Base-by-base conservation (phyloP, 1,284 basidiomycete species). In the Hemileia vastatrix region DNA sequence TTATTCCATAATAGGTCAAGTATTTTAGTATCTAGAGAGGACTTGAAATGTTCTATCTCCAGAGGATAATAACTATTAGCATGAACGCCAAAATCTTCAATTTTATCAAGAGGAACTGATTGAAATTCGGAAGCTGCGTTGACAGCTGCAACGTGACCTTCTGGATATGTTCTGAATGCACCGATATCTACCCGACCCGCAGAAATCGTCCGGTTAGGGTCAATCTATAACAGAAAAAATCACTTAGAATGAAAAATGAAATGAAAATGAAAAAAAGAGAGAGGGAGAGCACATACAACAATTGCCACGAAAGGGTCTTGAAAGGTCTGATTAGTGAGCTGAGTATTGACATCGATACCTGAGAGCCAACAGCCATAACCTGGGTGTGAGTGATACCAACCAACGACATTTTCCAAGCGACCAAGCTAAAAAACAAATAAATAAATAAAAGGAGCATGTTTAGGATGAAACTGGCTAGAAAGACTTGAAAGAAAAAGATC, bases 321-420 rank as follows among this genome's bases (percentile, higher is more conserved):
- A 78, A 84, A 93, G 72, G 85, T 86, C 75, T 98, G 94, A 75
- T 97, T 94, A 70, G 86, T 92, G 78, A 88, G 82, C 76, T 98
- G 94, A 0, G 94, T 98, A 76, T 87, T 87, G 59, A 96, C 92
- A 71, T 96, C 92, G 77, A 96, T 95, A 31, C 92, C 92, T 6
- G 90, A 94, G 9, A 96, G 79, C 92, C 92, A 97, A 77, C 92
- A 97, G 27, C 92, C 92, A 73, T 96, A 96, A 11, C 92, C 92
- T 2, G 93, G 92, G 78, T 96, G 92, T 50, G 91, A 95, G 76
- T 98, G 94, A 76, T 98, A 98, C 94, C 94, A 98, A n/a, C 94
- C 94, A 64, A 96, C 86, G 3, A 87, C 85, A 71, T 95, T 85
- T 75, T 97, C 94, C 18, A 85, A 77, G 65, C 91, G 82, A 11